phyloP scores from a whole-genome alignment of 1,139 yeast species.

The Debaryomyces singareniensis region DNA sequence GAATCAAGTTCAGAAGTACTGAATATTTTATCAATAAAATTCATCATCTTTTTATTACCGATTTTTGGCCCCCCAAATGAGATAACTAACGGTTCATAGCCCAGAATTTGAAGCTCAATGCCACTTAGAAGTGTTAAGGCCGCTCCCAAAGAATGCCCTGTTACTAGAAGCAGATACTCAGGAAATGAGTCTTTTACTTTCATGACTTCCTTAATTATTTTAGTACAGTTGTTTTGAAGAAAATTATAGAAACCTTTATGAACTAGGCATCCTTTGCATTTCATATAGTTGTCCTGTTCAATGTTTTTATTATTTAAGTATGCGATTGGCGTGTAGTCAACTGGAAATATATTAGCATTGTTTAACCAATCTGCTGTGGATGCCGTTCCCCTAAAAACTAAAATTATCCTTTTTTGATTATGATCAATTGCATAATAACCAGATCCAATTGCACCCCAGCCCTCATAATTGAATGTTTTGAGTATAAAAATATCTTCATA shows the following conservation, averaged over 20 bases:
- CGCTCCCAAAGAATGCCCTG: constrained; percentile 75
- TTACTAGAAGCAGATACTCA: constrained; percentile 43
- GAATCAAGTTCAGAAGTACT: constrained; percentile 20
- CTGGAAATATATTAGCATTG: constrained; percentile 42
- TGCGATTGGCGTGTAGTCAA: constrained; percentile 28
- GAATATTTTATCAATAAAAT: constrained; percentile 48
- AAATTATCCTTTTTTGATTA: constrained; percentile 23
- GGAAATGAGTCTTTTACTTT: constrained; percentile 28
- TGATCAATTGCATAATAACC: constrained; percentile 45
- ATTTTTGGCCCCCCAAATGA: constrained; percentile 59
- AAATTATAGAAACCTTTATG: constrained; percentile 55
- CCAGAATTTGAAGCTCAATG: constrained; percentile 48
- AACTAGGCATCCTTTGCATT: constrained; percentile 46
- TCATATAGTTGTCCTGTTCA: constrained; percentile 10
- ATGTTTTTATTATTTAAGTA: constrained; percentile 6
- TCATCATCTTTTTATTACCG: constrained; percentile 46
- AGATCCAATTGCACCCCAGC: constrained; percentile 43
- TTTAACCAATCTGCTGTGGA: constrained; percentile 52
- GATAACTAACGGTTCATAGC: constrained; percentile 46
- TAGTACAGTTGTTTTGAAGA: constrained; percentile 30
- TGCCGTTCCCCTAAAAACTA: constrained; percentile 54
- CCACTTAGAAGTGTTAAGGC: constrained; percentile 60
- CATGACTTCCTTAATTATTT: constrained; percentile 26
- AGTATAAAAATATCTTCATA: constrained; percentile 23
- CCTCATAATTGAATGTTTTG: constrained; percentile 32